Evolutionary conservation across 208 protist genomes (phyloP), one percentile per base, ranked within the genome.

Genomic region (Leishmania mexicana): DNA sequence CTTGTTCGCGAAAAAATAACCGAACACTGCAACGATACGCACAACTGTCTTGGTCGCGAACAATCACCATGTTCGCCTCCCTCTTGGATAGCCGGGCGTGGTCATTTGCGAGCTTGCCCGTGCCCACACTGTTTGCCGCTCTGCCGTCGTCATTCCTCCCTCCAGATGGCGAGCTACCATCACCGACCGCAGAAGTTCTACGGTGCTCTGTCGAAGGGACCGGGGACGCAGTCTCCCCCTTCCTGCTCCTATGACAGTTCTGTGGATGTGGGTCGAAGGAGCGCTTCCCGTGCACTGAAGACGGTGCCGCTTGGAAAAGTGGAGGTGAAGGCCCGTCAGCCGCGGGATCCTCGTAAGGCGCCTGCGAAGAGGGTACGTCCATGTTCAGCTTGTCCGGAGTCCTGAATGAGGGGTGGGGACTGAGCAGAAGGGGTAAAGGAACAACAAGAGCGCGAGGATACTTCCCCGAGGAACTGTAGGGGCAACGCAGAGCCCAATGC

Each of bases 1-100:
- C 51, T 85, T 78, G 42, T 90, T 88, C 70, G 91, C 81, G 15
- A 93, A 85, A 85, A 75, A 93, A 82, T 3, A 81, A 76, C 83
- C 86, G 87, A 11, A 90, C 86, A 68, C 87, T 93, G 45, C 83
- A 78, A n/a, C 83, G 78, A 71, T 83, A 86, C 24, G 78, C 83
- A 7, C 0, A 72, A 6, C 83, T 78, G 53, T 86, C 83, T 7
- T 57, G 45, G 17, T 75, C 75, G 58, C 83, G 83, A 64, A 83
- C 47, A 4, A 86, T 42, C 11, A 83, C 65, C 38, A 53, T 42
- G 15, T 28, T 47, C 3, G 1, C 19, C 54, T 68, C 47, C 71
- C 1, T 21, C 51, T 68, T 40, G 19, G 11, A n/a, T 13, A 75
- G 47, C 47, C 15, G 45, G 8, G 31, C 35, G 6, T 47, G 2